Conservation (phyloP, 805 yeast species). For the Saturnispora quitensis region DNA sequence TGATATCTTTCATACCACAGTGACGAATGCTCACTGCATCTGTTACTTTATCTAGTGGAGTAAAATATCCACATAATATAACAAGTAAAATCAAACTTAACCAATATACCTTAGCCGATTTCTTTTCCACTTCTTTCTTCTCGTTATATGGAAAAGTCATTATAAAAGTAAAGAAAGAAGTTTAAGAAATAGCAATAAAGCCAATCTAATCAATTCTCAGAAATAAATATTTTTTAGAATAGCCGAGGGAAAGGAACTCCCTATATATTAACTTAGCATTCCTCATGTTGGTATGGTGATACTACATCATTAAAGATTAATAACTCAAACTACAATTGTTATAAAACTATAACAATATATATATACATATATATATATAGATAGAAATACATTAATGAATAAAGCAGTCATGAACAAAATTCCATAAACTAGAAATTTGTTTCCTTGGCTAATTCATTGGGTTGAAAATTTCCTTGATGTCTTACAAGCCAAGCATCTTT, state of each 20-base stretch:
- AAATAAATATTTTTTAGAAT: too few relatives aligned
- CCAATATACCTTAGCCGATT: not conserved
- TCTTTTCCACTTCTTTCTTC: not conserved
- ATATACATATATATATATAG: not conserved
- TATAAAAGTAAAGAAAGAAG: not conserved
- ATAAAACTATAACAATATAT: not conserved
- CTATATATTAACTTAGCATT: too few relatives aligned
- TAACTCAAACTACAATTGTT: not conserved
- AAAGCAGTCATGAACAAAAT: not conserved
- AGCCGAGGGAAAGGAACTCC: not conserved
- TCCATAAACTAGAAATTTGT: not conserved
- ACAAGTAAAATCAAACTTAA: not conserved
- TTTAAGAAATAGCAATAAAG: not conserved
- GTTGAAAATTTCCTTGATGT: slow-evolving; percentile 22
- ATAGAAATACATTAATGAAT: not conserved
- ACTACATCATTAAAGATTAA: too few relatives aligned
- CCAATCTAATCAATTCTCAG: not conserved
- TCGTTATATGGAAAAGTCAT: not conserved
- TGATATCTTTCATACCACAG: not conserved
- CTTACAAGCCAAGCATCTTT: slow-evolving; percentile 25
- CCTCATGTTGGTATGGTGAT: not conserved
- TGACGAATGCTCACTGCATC: not conserved
- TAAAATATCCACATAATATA: not conserved
- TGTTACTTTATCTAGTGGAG: slow-evolving; percentile 16
- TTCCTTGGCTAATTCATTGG: slow-evolving; percentile 19